Conservation (phyloP, 345 rosid species). For the Trapa bicornis region DNA sequence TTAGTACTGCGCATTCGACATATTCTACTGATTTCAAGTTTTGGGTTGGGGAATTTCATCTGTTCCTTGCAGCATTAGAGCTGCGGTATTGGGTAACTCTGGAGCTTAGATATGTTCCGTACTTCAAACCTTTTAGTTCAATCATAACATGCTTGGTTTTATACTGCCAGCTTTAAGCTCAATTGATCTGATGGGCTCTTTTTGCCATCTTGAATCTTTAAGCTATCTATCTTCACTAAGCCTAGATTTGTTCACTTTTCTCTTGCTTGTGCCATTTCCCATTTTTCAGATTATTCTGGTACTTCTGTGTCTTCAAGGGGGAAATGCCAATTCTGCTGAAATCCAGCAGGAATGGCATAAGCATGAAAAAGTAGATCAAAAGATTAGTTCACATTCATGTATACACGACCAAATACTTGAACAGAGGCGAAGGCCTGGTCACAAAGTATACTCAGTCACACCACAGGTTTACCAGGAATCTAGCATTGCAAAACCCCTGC, state of each 20-base stretch:
- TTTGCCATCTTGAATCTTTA: background rate
- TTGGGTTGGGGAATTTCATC: background rate
- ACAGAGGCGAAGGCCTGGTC: constrained; percentile 80
- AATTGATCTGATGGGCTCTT: background rate
- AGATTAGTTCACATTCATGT: constrained; percentile 66
- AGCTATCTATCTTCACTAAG: background rate
- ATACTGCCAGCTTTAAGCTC: background rate
- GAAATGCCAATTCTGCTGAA: constrained; percentile 24
- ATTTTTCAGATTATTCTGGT: constrained; percentile 49
- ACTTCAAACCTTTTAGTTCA: background rate
- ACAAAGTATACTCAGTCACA: constrained; percentile 64
- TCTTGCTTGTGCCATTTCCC: background rate
- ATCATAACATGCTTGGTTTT: background rate
- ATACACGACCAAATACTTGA: constrained; percentile 89
- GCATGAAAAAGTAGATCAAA: constrained; percentile 29
- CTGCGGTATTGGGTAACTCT: background rate
- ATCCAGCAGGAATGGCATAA: constrained; percentile 24
- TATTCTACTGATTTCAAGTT: background rate
- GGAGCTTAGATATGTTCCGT: background rate
- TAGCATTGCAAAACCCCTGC: constrained; percentile 22
- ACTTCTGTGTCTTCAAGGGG: constrained; percentile 35
- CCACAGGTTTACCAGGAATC: constrained; percentile 77
- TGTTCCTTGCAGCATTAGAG: background rate
- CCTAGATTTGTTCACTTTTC: background rate
- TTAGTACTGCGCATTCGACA: background rate